Base-by-base conservation (phyloP, 2,329 filamentous ascomycete species). In the Ophiosphaerella narmari region DNA sequence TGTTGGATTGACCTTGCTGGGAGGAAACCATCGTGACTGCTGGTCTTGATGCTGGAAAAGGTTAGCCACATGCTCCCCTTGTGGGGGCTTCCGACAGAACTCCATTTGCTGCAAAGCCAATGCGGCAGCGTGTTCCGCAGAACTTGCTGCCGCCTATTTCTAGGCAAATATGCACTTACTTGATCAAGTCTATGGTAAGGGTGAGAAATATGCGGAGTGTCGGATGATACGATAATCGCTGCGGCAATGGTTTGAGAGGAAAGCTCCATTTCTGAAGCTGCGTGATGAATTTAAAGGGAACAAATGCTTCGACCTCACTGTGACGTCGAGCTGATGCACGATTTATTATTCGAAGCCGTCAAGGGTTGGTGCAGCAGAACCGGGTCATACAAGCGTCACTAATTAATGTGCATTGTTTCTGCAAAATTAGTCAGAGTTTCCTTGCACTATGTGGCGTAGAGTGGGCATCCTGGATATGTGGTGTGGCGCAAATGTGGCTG, bases 1-100 rank as follows among this genome's bases (percentile, higher is more conserved):
- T 63, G 18, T 53, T 48, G 33, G 57, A 35, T 29, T 64, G 59
- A 41, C 62, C 62, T 63, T 65, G 62, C 46, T 60, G 52, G 31
- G 59, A 62, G 45, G 54, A 66, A 40, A 63, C 63, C 63, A 66
- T 66, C 46, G 34, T 47, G 16, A 36, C 35, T 50, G 11, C 48
- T 45, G 50, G 50, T 33, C 33, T 53, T 34, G 35, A 26, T 34
- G 26, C 18, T 48, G 48, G 13, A 13, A 6, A 1, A 13, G 31
- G 49, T 58, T 40, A 58, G 52, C 41, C 26, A 24, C 32, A 49
- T 38, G 39, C 16, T 33, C n/a, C 21, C 21, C 29, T 37, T 31
- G 38, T 26, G 29, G n/a, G 29, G 26, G 33, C 38, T 31, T 21
- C 33, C 32, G 36, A 16, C 26, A 33, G 24, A 21, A 14, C 4